Base-by-base conservation (phyloP, 148 eudicot genomes). In the Linanthus parryae region DNA sequence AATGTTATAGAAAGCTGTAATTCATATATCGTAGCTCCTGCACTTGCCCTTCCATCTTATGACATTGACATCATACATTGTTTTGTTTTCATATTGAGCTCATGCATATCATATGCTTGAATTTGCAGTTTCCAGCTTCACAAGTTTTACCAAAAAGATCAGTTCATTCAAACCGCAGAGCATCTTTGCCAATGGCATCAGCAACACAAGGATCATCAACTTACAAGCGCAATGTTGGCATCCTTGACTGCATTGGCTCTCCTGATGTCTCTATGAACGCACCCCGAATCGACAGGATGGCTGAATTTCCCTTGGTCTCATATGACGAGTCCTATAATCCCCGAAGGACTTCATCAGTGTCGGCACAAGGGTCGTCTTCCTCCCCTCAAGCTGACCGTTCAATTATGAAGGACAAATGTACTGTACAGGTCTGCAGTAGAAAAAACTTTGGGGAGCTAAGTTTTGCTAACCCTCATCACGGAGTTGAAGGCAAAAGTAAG, bases 231-330 rank as follows among this genome's bases (percentile, higher is more conserved):
- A 57, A 56, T 14, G 31, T 66, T 11, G 59, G 52, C 38, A 50
- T 77, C 33, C 59, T 80, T 30, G 77, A 71, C 48, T 58, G 66
- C 50, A 47, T 85, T 18, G 74, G 74, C 23, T 91, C 97, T 59
- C 88, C 89, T 0, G 89, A 91, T 57, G 80, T 91, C 36, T 91
- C 97, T 50, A 83, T 91, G 44, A 80, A 91, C 43, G 60, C 83
- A 18, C 97, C 97, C 24, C 82, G 84, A 33, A 78, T 91, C 31
- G 97, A 91, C 69, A 83, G 71, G 58, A 84, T 88, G 72, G 79
- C 77, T 14, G 96, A 88, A 54, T 78, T 83, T 56, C 88, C 88
- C 12, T 39, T 88, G 43, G 80, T 76, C 37, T 76, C 95, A 9
- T 75, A 72, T 53, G 85, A 80, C 6, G 85, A 76, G 9, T 68